These are phyloP conservation scores for Gentiana straminea DNA, from an alignment of 257 asterid species.

Conservation along the genomic window DNA sequence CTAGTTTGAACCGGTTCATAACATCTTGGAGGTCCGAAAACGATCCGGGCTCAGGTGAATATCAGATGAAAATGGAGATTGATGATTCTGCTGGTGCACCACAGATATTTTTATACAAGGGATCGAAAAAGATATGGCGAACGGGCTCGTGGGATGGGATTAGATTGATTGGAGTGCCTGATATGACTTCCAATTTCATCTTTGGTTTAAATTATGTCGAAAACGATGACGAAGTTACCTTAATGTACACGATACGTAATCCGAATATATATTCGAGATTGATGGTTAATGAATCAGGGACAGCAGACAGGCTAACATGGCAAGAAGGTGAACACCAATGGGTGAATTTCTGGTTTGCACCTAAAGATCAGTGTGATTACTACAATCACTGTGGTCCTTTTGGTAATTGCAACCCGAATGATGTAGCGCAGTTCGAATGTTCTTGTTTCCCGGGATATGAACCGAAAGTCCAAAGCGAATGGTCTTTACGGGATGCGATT, in stretches of 20 bases:
- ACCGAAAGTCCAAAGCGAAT: conserved; percentile 18
- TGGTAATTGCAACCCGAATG: conserved; percentile 14
- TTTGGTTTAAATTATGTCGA: conserved; percentile 21
- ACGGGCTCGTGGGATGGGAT: conserved; percentile 37
- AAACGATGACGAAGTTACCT: conserved; percentile 18
- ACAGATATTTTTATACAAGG: conserved; percentile 4
- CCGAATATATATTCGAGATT: conserved; percentile 19
- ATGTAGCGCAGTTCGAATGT: conserved; percentile 19
- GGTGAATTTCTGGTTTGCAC: conserved; percentile 21
- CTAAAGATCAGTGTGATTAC: conserved; percentile 21
- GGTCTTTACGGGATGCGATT: conserved; percentile 24
- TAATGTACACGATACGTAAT: conserved; percentile 14
- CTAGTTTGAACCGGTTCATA: conserved; percentile 18
- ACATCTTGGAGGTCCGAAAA: conserved; percentile 33
- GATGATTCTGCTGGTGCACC: conserved; percentile 16
- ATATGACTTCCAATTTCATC: conserved; percentile 22
- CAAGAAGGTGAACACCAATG: conserved; percentile 14
- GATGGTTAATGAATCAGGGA: conserved; percentile 25
- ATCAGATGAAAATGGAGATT: conserved; percentile 18
- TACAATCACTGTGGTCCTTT: conserved; percentile 19
- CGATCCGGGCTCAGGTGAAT: conserved; percentile 28
- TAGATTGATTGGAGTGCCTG: conserved; percentile 27
- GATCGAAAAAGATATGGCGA: conserved; percentile 8
- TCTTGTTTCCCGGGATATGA: conserved; percentile 29
- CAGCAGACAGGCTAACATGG: conserved; percentile 20